phyloP scores from a whole-genome alignment of 2,329 filamentous ascomycete genomes.

The Fusarium marasasianum region DNA sequence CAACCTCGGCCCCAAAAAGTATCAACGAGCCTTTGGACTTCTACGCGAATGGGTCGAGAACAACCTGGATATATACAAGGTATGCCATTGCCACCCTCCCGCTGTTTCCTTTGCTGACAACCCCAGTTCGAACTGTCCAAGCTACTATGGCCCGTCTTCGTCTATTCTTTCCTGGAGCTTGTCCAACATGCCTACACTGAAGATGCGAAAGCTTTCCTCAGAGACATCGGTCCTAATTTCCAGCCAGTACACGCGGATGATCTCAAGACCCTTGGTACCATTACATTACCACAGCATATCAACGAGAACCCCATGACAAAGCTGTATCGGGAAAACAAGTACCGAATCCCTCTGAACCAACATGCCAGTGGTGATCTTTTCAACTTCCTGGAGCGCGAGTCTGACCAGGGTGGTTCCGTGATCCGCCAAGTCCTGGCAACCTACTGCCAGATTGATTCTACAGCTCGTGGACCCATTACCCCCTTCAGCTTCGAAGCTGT shows the following conservation, averaged over 20 bases:
- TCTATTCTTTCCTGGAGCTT: constrained; percentile 89
- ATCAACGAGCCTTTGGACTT: constrained; percentile 76
- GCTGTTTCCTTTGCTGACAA: constrained; percentile 27
- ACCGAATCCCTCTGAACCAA: constrained; percentile 87
- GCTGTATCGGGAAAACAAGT: constrained; percentile 86
- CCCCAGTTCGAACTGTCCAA: constrained; percentile 83
- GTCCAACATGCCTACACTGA: constrained; percentile 75
- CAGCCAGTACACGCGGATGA: constrained; percentile 83
- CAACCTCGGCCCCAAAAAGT: constrained; percentile 79
- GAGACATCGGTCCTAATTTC: constrained; percentile 73
- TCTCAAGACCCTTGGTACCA: constrained; percentile 75
- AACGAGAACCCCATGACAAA: constrained; percentile 80
- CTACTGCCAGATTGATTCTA: constrained; percentile 67
- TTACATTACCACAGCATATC: constrained; percentile 82
- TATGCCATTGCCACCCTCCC: constrained; percentile 46
- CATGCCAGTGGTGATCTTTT: constrained; percentile 85
- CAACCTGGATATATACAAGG: constrained; percentile 93
- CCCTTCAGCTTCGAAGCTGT: constrained; percentile 71
- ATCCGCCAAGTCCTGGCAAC: constrained; percentile 77
- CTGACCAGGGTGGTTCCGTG: constrained; percentile 80
- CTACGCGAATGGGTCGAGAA: constrained; percentile 88
- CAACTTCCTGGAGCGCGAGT: constrained; percentile 88
- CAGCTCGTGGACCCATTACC: constrained; percentile 69
- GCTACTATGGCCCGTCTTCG: constrained; percentile 91
- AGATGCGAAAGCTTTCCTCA: constrained; percentile 79